phyloP scores from a whole-genome alignment of 805 yeast species.

The Starmerella bombi region DNA sequence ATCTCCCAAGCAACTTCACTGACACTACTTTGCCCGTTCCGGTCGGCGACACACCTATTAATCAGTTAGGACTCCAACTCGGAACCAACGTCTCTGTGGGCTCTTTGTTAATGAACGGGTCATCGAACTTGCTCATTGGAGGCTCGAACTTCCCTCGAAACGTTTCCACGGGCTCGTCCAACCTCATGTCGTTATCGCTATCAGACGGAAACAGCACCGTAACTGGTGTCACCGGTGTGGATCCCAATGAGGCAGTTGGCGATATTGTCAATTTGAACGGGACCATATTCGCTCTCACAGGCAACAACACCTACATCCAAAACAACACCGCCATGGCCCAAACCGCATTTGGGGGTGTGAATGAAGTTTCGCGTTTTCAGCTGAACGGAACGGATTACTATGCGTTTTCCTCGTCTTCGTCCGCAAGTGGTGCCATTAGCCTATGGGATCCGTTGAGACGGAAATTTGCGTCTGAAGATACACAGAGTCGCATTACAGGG shows the following conservation, averaged over 20 bases:
- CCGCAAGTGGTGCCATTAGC: not conserved
- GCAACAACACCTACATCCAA: not conserved
- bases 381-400: slow-evolving; percentile 21
- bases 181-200: slow-evolving; percentile 3
- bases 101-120: slow-evolving; percentile 25
- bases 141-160: slow-evolving; percentile 33
- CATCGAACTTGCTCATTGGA: slow-evolving; percentile 32
- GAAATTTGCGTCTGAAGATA: not conserved
- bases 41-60: slow-evolving; percentile 40
- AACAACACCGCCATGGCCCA: not conserved
- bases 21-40: slow-evolving; percentile 20
- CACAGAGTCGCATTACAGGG: slow-evolving; percentile 4
- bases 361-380: slow-evolving; percentile 13
- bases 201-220: slow-evolving; percentile 11
- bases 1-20: slow-evolving; percentile 55
- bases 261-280: slow-evolving; percentile 38
- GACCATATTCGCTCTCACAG: slow-evolving; percentile 22
- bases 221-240: slow-evolving; percentile 1
- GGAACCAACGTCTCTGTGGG: slow-evolving; percentile 33
- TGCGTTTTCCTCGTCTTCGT: slow-evolving; percentile 22
- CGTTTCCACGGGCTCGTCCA: not conserved
- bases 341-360: slow-evolving; percentile 3
- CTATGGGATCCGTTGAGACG: slow-evolving; percentile 7
- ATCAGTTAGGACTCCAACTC: slow-evolving; percentile 27
- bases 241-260: slow-evolving; percentile 28